Base-by-base conservation (phyloP, 768 basidiomycete species). In the Punctularia strigosozonata region DNA sequence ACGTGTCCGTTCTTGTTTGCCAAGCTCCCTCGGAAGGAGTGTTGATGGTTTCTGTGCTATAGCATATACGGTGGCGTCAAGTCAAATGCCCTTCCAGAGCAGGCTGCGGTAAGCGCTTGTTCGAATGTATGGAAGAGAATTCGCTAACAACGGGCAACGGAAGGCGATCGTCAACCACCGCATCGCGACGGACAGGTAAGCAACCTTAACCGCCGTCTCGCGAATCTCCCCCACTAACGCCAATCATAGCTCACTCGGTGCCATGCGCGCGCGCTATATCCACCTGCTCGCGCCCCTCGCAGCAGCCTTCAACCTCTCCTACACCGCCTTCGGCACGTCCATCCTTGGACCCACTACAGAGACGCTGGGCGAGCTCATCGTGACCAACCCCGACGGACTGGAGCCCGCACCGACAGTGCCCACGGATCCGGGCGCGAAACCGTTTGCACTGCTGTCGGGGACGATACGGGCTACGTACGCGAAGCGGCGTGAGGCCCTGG, bases 21-120 rank as follows among this genome's bases (percentile, higher is more conserved):
- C n/a, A n/a, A n/a, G n/a, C n/a, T n/a, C n/a, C n/a, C n/a, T n/a
- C n/a, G n/a, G n/a, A n/a, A n/a, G n/a, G n/a, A n/a, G n/a, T n/a
- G n/a, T n/a, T n/a, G n/a, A n/a, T n/a, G n/a, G n/a, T n/a, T n/a
- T n/a, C n/a, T 8, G 66, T 77, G 25, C 60, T 64, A 15, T 75
- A 75, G n/a, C 79, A 57, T 71, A 32, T 42, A 49, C 4, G 58
- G 58, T 18, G 60, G 56, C 19, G 57, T 59, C n/a, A 68, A 68
- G 53, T 53, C 59, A 23, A 69, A 69, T 42, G 68, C 66, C 6
- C 51, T 68, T 14, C 68, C 66, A 12, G 68, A 69, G 45, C 43
- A 39, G 28, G 50, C 46, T n/a, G n/a, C n/a, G n/a, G n/a, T n/a
- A n/a, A n/a, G n/a, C n/a, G n/a, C n/a, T n/a, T n/a, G n/a, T n/a